Conservation (phyloP, 805 yeast species). For the Yarrowia divulgata region DNA sequence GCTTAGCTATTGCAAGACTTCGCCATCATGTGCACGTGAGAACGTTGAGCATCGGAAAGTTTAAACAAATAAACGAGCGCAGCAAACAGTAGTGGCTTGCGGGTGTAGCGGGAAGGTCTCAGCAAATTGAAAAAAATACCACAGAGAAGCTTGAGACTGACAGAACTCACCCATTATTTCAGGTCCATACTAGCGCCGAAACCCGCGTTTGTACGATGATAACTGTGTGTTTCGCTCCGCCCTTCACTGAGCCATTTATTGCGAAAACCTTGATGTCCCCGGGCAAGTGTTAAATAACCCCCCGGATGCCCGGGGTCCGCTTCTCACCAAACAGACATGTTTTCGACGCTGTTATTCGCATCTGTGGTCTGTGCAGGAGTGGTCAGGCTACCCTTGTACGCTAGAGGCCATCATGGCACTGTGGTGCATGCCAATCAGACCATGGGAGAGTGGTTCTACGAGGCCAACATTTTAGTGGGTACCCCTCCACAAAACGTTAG, state of each 20-base stretch:
- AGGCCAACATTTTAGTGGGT: constrained; percentile 20
- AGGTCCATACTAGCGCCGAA: not conserved
- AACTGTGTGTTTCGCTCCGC: not conserved
- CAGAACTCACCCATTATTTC: not conserved
- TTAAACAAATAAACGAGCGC: not conserved
- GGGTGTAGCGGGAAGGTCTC: not conserved
- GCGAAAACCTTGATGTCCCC: constrained; percentile 1
- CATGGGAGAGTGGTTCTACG: constrained; percentile 30
- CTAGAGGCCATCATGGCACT: not conserved
- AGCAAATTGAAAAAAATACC: not conserved
- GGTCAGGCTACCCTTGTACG: constrained; percentile 1
- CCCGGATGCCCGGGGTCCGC: not conserved
- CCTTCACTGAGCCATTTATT: constrained; percentile 9
- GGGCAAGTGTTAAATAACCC: constrained; percentile 3
- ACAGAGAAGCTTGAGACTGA: not conserved
- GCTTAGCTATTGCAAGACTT: not conserved
- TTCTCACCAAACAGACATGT: not conserved
- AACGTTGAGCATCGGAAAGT: not conserved
- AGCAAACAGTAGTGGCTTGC: not conserved
- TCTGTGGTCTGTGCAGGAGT: constrained; percentile 3
- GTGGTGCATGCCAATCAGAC: not conserved
- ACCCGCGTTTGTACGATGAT: no score
- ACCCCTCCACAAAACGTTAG: constrained; percentile 14
- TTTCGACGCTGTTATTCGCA: constrained; percentile 1
- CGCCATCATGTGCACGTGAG: not conserved